Base-by-base conservation (phyloP, 2,329 filamentous ascomycete species). In the Aspergillus sojae region DNA sequence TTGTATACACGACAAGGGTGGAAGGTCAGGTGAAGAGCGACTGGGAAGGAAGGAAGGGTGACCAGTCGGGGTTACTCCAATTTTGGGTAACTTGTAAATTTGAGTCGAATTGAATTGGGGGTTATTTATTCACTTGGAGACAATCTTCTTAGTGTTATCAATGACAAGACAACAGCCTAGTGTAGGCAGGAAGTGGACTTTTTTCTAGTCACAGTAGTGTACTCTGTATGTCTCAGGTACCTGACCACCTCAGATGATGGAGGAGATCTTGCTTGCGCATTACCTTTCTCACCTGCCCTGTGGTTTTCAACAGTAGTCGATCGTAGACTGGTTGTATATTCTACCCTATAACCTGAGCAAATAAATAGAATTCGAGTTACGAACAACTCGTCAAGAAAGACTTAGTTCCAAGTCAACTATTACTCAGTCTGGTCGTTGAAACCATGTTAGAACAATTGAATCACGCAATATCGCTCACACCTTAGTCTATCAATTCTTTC, bases 221-320 rank as follows among this genome's bases (percentile, higher is more conserved):
- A 14, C 11, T 3, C 10, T 16, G 12, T 55, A 11, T 16, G 34
- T 4, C 21, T 16, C 52, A 39, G 32, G 12, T 55, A 41, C 46
- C 58, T 60, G 58, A 60, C 26, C 36, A 30, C 23, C 46, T 54
- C 58, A 60, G 58, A 60, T 54, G 46, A 53, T 32, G 9, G 11
- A 30, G 5, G 3, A 36, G 19, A 36, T 21, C 5, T 16, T 34
- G 21, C 28, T 21, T 36, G 4, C 0, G 9, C 16, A 11, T 9
- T 34, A 10, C n/a, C 23, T 30, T 32, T 32, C 30, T 28, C 19
- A 5, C 19, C 6, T n/a, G 30, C n/a, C 16, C 46, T 32, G 26
- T 16, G 5, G 34, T 16, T 36, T 16, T 36, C 14, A 36, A 36
- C 5, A 7, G 34, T 16, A 36, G 12, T 36, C 7, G 46, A 10